Evolutionary conservation across 345 rosid species (phyloP).

Genomic region (Adansonia digitata): DNA sequence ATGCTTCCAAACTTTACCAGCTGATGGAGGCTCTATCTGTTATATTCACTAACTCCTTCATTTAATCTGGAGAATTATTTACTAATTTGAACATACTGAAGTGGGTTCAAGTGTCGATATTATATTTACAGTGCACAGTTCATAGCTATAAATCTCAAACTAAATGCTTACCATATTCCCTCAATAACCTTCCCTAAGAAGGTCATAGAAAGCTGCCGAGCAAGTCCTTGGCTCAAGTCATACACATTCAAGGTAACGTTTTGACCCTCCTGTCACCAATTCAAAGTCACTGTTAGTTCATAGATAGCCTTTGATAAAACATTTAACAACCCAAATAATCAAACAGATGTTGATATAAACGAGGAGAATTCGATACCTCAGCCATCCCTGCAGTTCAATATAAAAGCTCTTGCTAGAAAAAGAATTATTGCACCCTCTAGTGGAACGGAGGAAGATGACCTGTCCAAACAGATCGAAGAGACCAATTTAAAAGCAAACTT

Average conservation of each 20-base stretch:
- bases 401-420: background rate
- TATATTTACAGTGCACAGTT: background rate
- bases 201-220: conserved; percentile 73
- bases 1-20: background rate
- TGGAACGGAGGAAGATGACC: conserved; percentile 15
- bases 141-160: background rate
- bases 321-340: background rate
- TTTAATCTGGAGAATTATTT: background rate
- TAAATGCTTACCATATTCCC: conserved; percentile 73
- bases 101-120: no score
- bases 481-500: background rate
- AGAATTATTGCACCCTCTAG: background rate
- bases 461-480: background rate
- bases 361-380: conserved; percentile 42
- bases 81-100: background rate
- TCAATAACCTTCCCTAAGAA: conserved; percentile 83
- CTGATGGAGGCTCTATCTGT: background rate
- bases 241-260: conserved; percentile 72
- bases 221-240: conserved; percentile 92
- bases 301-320: background rate
- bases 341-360: background rate
- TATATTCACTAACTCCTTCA: background rate
- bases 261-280: conserved; percentile 61
- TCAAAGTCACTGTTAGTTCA: background rate
- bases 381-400: conserved; percentile 38